Conservation (phyloP, 257 asterid species). For the Salvia splendens region DNA sequence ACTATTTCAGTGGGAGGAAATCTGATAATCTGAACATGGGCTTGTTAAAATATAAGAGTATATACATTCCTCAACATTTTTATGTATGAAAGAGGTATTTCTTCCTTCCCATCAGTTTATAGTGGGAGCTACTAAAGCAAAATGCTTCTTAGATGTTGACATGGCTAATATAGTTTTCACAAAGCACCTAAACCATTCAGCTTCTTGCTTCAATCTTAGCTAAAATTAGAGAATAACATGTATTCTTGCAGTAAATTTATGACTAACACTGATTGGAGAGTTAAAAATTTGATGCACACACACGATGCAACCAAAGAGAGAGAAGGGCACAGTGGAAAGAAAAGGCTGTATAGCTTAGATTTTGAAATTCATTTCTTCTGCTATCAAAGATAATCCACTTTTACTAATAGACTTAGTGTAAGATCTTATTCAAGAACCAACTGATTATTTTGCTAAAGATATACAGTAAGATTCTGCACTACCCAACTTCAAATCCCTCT, state of each 20-base stretch:
- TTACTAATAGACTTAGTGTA: background rate
- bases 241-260: background rate
- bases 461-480: background rate
- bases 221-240: too few relatives aligned
- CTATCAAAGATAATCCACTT: background rate
- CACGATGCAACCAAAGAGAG: background rate
- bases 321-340: background rate
- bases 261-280: background rate
- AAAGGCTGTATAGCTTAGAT: constrained; percentile 1
- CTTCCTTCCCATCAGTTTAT: constrained; percentile 17
- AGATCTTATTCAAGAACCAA: background rate
- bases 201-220: background rate
- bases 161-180: background rate
- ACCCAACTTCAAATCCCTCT: constrained; percentile 9
- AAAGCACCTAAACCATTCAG: background rate
- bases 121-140: constrained; percentile 15
- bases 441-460: background rate
- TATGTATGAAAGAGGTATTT: background rate
- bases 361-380: constrained; percentile 4
- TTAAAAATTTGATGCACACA: background rate
- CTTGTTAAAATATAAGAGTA: background rate
- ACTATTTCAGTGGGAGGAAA: constrained; percentile 2
- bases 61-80: background rate
- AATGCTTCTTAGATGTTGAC: constrained; percentile 1
- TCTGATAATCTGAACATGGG: background rate